Evolutionary conservation across 2,329 filamentous ascomycete species (phyloP), one percentile per base, ranked within the genome.

Genomic region (Cladosporium austrohemisphaericum): DNA sequence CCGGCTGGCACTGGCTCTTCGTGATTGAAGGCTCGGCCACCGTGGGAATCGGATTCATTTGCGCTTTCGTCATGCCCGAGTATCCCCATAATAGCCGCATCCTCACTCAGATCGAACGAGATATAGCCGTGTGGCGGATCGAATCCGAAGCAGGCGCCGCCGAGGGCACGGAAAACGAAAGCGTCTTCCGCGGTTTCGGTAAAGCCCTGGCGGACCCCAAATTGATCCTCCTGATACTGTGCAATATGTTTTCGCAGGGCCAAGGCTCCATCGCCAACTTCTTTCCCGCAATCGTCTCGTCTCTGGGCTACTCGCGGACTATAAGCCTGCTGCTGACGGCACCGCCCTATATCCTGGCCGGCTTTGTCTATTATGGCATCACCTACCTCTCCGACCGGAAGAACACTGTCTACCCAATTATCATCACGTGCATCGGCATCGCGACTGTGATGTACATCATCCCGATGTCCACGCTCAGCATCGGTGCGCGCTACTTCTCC

Each of bases 221-320:
- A 28, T 69, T 71, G 54, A 65, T 62, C 41, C 44, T 61, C 6
- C 68, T 71, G 61, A 69, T 71, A 50, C 71, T 71, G 32, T 53
- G 60, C 3, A 55, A 65, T 14, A 59, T 66, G 47, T 61, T 59
- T 6, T 61, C 64, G 5, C 43, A 47, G 38, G 43, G 43, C 13
- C 43, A 47, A 26, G 60, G 63, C 20, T 58, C 53, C 10, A 65
- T 64, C 56, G 65, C 64, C 31, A 60, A 65, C 19, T 66, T 65
- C 48, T 56, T 66, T 32, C 62, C 62, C n/a, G 64, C 62, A 16
- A 59, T 61, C 43, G 70, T 89, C 2, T 80, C 86, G 57, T 76
- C 82, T 0, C 58, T 95, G 13, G 82, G 94, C 68, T 94, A 79
- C 69, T 73, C 76, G 19, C 79, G 84, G 7, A 71, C 87, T 2